phyloP scores from a whole-genome alignment of 371 early-diverging fungal genomes.

The Funneliformis caledonium region DNA sequence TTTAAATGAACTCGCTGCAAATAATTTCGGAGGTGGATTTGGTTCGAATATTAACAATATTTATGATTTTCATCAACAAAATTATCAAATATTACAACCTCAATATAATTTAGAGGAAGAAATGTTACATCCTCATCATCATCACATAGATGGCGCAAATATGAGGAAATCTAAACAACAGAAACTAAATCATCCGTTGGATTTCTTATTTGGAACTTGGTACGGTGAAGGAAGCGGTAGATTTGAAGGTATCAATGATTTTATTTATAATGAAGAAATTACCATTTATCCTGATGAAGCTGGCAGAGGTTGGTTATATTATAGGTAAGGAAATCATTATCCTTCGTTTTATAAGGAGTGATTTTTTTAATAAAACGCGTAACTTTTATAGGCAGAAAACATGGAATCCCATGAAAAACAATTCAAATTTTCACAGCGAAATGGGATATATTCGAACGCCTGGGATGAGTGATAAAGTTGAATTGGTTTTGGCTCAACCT shows the following conservation, averaged over 20 bases:
- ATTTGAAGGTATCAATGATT: constrained; percentile 21
- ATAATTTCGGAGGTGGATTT: neutral
- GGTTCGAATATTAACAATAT: neutral
- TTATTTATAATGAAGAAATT: constrained; percentile 25
- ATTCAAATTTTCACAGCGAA: constrained; percentile 33
- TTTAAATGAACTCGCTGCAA: neutral
- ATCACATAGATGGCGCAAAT: neutral
- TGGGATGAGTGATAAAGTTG: constrained; percentile 28
- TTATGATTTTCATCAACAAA: neutral
- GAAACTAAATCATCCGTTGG: constrained; percentile 16
- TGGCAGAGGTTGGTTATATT: constrained; percentile 27
- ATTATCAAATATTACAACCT: neutral
- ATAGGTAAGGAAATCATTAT: constrained; percentile 9
- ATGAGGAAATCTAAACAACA: neutral
- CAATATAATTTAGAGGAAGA: neutral
- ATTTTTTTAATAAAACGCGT: neutral
- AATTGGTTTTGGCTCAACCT: constrained; percentile 28
- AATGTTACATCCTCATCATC: neutral
- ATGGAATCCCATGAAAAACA: constrained; percentile 17
- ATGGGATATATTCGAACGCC: constrained; percentile 23
- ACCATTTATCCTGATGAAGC: constrained; percentile 29
- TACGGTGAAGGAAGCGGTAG: constrained; percentile 11
- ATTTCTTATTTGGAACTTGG: constrained; percentile 27
- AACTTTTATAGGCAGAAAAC: constrained; percentile 22
- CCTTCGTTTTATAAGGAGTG: neutral